These are phyloP conservation scores for Ascobolus immersus DNA, from an alignment of 495 filamentous ascomycete species.

Conservation along the genomic window DNA sequence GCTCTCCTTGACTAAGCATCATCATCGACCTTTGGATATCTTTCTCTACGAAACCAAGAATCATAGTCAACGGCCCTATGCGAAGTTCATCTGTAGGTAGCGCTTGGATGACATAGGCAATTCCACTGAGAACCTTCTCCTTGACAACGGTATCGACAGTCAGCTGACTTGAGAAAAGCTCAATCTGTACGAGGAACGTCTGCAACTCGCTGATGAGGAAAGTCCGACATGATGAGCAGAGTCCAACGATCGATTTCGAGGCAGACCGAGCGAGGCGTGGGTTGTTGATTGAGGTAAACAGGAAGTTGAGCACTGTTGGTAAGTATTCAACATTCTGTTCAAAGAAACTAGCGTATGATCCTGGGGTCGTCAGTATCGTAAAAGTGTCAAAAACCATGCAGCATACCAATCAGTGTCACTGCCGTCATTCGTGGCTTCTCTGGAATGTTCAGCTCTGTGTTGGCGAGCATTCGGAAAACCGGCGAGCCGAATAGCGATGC, in stretches of 20 bases:
- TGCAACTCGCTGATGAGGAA: conserved; percentile 44
- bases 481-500: conserved; percentile 39
- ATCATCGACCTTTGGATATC: conserved; percentile 28
- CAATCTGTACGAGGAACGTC: conserved; percentile 55
- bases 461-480: conserved; percentile 34
- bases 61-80: conserved; percentile 30
- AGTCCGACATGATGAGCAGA: conserved; percentile 57
- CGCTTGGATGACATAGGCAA: conserved; percentile 64
- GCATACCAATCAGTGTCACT: conserved; percentile 44
- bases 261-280: conserved; percentile 39
- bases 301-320: conserved; percentile 49
- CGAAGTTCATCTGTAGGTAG: conserved; percentile 37
- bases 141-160: conserved; percentile 45
- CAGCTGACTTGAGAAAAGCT: conserved; percentile 31
- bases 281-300: conserved; percentile 50
- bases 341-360: conserved; percentile 53
- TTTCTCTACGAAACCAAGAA: conserved; percentile 37
- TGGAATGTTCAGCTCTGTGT: conserved; percentile 29
- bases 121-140: conserved; percentile 56
- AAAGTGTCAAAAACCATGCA: background rate
- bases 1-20: conserved; percentile 10
- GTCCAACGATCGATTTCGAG: conserved; percentile 52
- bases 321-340: conserved; percentile 43
- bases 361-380: conserved; percentile 5
- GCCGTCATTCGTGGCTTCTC: conserved; percentile 50